These are phyloP conservation scores for Chlamydomonas incerta DNA, from an alignment of 139 green algal species.

Conservation along the genomic window DNA sequence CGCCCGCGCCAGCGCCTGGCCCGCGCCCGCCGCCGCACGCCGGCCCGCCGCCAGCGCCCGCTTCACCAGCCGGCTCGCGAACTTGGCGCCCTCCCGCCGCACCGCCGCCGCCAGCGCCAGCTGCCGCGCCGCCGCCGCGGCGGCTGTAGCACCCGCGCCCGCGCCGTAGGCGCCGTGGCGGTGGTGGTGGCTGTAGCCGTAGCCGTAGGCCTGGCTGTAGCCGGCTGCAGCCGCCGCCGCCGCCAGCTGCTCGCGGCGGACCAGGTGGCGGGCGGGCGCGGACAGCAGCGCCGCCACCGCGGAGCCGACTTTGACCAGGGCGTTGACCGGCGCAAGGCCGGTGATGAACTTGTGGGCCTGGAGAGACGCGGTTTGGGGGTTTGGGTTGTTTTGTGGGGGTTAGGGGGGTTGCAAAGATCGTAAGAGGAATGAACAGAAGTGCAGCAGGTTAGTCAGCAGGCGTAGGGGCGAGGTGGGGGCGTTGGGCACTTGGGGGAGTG, in stretches of 20 bases:
- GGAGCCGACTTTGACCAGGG: conserved; percentile 57
- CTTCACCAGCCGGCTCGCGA: conserved; percentile 58
- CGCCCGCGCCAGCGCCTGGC: conserved; percentile 56
- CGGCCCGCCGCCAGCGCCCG: conserved; percentile 65
- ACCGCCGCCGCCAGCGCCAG: conserved; percentile 36
- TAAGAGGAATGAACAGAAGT: no score
- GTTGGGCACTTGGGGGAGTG: not conserved
- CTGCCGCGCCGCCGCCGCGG: conserved; percentile 29
- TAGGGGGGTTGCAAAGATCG: no score
- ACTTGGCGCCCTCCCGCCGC: conserved; percentile 12
- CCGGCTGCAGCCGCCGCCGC: no score
- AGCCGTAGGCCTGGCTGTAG: no score
- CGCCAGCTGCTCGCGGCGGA: not conserved
- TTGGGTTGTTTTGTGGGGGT: no score
- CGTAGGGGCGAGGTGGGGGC: no score
- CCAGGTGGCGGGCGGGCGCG: conserved; percentile 50
- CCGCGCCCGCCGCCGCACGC: conserved; percentile 53
- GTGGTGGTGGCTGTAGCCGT: no score
- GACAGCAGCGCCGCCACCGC: conserved; percentile 63
- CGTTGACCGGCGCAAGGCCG: conserved; percentile 73
- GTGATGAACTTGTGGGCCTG: conserved; percentile 84
- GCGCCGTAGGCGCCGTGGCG: no score
- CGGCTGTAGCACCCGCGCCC: no score
- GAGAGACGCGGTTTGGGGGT: no score
- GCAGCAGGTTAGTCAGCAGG: no score